Conservation (phyloP, 139 green algal species). For the Chlamydomonas urium region DNA sequence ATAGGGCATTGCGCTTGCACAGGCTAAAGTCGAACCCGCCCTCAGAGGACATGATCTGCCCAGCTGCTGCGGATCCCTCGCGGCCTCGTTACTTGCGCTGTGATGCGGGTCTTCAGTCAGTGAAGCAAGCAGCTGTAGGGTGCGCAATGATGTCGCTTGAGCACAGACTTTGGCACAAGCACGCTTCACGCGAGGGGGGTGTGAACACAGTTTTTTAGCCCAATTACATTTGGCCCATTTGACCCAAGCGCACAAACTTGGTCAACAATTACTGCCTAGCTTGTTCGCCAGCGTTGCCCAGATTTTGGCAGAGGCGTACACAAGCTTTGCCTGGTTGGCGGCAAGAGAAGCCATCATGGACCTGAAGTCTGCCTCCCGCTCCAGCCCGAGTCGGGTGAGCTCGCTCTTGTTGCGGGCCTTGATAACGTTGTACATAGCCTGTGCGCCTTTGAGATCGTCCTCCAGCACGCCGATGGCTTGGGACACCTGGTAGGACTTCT, state of each 20-base stretch:
- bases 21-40: slow-evolving; percentile 92
- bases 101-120: too few relatives aligned
- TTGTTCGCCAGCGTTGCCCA: slow-evolving; percentile 16
- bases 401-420: slow-evolving; percentile 43
- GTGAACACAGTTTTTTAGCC: too few relatives aligned
- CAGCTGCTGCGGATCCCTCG: too few relatives aligned
- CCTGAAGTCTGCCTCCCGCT: slow-evolving; percentile 29
- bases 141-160: too few relatives aligned
- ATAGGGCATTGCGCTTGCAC: slow-evolving; percentile 76
- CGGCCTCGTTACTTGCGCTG: too few relatives aligned
- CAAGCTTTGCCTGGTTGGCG: slow-evolving; percentile 17
- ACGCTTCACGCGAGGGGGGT: too few relatives aligned
- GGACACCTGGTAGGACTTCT: not conserved
- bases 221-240: too few relatives aligned
- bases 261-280: too few relatives aligned
- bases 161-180: too few relatives aligned
- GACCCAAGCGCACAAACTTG: too few relatives aligned
- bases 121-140: too few relatives aligned
- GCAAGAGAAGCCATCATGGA: slow-evolving; percentile 16
- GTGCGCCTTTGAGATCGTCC: not conserved
- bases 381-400: slow-evolving; percentile 21
- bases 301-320: slow-evolving; percentile 11
- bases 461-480: slow-evolving; percentile 3
- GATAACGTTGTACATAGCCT: slow-evolving; percentile 13
- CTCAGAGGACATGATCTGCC: slow-evolving; percentile 28